These are phyloP conservation scores for Kodamaea sp. DNA, from an alignment of 1,139 yeast species.

Conservation along the genomic window DNA sequence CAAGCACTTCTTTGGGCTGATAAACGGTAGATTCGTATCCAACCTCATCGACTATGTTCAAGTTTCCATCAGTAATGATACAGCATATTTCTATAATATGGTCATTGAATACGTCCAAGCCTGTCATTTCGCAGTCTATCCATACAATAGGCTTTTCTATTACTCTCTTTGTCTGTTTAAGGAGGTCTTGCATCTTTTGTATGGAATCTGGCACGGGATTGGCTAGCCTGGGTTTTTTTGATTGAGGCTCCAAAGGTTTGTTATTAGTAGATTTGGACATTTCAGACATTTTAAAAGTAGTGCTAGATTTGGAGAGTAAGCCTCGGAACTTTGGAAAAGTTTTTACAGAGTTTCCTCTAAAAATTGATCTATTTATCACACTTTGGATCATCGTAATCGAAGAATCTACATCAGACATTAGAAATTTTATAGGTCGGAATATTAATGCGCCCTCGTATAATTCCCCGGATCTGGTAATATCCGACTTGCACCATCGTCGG, in stretches of 20 bases:
- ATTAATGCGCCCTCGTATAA: too few relatives aligned
- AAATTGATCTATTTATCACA: too few relatives aligned
- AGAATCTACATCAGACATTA: too few relatives aligned
- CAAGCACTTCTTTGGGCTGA: slow-evolving; percentile 63
- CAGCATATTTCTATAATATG: slow-evolving; percentile 91
- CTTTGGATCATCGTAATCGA: too few relatives aligned
- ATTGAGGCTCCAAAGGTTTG: slow-evolving; percentile 1
- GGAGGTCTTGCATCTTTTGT: slow-evolving; percentile 5
- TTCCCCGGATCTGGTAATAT: too few relatives aligned
- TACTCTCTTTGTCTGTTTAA: slow-evolving; percentile 5
- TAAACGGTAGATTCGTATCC: slow-evolving; percentile 86
- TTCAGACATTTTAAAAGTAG: slow-evolving; percentile 3
- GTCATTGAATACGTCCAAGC: slow-evolving; percentile 70
- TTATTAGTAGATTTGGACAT: slow-evolving; percentile 1
- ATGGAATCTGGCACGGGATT: slow-evolving; percentile 1
- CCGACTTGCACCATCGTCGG: too few relatives aligned
- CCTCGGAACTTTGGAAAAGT: too few relatives aligned
- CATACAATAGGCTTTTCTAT: slow-evolving; percentile 53
- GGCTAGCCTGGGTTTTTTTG: slow-evolving; percentile 5
- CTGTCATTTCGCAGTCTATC: slow-evolving; percentile 92
- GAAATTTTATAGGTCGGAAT: too few relatives aligned
- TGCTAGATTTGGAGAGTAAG: too few relatives aligned
- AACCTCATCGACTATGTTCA: slow-evolving; percentile 62
- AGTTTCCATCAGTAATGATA: slow-evolving; percentile 78
- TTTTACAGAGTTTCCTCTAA: too few relatives aligned